Conservation (phyloP, 306 rosid genomes). For the Phaseolus lunatus region DNA sequence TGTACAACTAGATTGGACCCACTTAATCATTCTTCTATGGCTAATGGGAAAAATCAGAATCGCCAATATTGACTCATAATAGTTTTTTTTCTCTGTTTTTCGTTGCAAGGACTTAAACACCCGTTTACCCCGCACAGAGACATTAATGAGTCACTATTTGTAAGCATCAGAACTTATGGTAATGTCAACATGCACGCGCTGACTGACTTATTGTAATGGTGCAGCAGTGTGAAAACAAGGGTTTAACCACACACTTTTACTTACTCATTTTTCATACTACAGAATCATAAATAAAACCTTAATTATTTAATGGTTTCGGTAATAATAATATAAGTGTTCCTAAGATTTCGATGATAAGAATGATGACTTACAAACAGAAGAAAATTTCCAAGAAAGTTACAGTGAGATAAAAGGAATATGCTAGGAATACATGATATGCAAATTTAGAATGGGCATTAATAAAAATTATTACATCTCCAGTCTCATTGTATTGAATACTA, state of each 20-base stretch:
- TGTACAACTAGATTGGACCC: constrained; percentile 42
- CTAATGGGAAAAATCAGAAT: constrained; percentile 29
- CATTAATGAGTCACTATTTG: not conserved
- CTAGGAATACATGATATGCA: constrained; percentile 6
- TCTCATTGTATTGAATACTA: constrained; percentile 27
- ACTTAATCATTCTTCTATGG: constrained; percentile 31
- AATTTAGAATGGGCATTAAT: constrained; percentile 19
- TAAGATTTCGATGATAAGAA: not conserved
- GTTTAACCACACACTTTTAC: not conserved
- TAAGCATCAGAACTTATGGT: not conserved
- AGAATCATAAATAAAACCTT: too few relatives aligned
- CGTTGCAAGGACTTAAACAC: not conserved
- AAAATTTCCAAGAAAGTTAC: not conserved
- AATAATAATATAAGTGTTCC: not conserved
- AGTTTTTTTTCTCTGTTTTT: not conserved
- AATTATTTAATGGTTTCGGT: too few relatives aligned
- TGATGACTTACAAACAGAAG: not conserved
- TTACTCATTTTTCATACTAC: too few relatives aligned
- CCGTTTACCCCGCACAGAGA: not conserved
- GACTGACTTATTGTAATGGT: not conserved
- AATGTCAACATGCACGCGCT: constrained; percentile 7
- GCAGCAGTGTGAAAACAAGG: not conserved
- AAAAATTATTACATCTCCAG: constrained; percentile 37
- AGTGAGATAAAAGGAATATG: not conserved
- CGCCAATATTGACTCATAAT: constrained; percentile 35